Evolutionary conservation across 352 stramenopile genomes (phyloP), one percentile per base, ranked within the genome.

Genomic region (Phytophthora hybrid): DNA sequence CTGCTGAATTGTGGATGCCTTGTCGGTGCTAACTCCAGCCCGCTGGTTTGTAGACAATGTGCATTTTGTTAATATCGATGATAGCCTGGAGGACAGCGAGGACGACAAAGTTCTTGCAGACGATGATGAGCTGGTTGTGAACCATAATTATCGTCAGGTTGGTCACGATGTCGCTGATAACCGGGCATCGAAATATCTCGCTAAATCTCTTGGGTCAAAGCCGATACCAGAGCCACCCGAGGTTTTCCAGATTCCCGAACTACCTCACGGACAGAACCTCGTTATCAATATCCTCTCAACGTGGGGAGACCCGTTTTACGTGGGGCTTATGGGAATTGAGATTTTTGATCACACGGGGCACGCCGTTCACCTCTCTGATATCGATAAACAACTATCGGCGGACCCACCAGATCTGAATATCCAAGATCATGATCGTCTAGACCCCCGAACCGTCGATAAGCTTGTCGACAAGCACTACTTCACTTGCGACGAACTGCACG

Each of bases 251-350:
- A n/a, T n/a, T n/a, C n/a, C n/a, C n/a, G n/a, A n/a, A n/a, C n/a
- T n/a, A n/a, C n/a, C n/a, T n/a, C n/a, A n/a, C n/a, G n/a, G n/a
- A n/a, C n/a, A n/a, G n/a, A n/a, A n/a, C n/a, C n/a, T n/a, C n/a
- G n/a, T n/a, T n/a, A n/a, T n/a, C n/a, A n/a, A n/a, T n/a, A n/a
- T n/a, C n/a, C n/a, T n/a, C n/a, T n/a, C n/a, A n/a, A n/a, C n/a
- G n/a, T n/a, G n/a, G 90, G 93, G 93, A 9, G 93, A 98, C 76
- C 87, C 90, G 7, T 94, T 97, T 71, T 98, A 98, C 69, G 87
- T 98, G 2, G 93, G 93, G 0, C 82, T 98, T 23, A 97, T 93
- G 78, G 93, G 93, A 13, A 81, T 98, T 23, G 93, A 98, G 59
- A 55, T 97, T 26, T 98, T 97, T 63, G 91, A 97, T 51, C 84